phyloP scores from a whole-genome alignment of 2,329 filamentous ascomycete genomes.

The Dothistroma septosporum region DNA sequence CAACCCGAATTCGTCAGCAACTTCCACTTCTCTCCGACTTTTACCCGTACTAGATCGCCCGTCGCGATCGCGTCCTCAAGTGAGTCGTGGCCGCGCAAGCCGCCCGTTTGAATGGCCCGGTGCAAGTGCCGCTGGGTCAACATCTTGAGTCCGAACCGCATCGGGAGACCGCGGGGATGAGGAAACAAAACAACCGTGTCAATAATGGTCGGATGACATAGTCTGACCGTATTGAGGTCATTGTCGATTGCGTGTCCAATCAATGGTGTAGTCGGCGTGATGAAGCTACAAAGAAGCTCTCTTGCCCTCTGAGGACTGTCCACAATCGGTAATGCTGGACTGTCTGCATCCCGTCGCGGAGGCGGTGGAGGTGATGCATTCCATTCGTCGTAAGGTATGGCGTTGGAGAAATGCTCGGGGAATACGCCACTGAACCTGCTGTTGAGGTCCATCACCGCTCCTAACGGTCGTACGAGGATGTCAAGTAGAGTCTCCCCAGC shows the following conservation, averaged over 20 bases:
- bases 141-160: constrained; percentile 70
- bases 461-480: constrained; percentile 76
- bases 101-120: constrained; percentile 73
- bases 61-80: constrained; percentile 87
- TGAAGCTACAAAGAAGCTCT: constrained; percentile 67
- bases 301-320: constrained; percentile 71
- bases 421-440: constrained; percentile 86
- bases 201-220: constrained; percentile 79
- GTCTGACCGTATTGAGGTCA: constrained; percentile 78
- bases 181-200: constrained; percentile 85
- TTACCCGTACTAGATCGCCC: constrained; percentile 74
- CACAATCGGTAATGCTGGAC: constrained; percentile 61
- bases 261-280: constrained; percentile 73
- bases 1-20: constrained; percentile 64
- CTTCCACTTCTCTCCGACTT: constrained; percentile 67
- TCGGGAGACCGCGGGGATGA: constrained; percentile 70
- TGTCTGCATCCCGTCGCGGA: constrained; percentile 13
- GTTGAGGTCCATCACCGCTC: constrained; percentile 84
- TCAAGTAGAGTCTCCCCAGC: constrained; percentile 71
- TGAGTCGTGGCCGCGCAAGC: constrained; percentile 72
- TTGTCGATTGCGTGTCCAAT: constrained; percentile 95
- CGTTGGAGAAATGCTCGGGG: constrained; percentile 68
- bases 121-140: constrained; percentile 68
- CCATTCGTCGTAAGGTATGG: constrained; percentile 51
- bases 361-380: constrained; percentile 16